Evolutionary conservation across 495 filamentous ascomycete genomes (phyloP).

Genomic region (Lophium mytilinum): DNA sequence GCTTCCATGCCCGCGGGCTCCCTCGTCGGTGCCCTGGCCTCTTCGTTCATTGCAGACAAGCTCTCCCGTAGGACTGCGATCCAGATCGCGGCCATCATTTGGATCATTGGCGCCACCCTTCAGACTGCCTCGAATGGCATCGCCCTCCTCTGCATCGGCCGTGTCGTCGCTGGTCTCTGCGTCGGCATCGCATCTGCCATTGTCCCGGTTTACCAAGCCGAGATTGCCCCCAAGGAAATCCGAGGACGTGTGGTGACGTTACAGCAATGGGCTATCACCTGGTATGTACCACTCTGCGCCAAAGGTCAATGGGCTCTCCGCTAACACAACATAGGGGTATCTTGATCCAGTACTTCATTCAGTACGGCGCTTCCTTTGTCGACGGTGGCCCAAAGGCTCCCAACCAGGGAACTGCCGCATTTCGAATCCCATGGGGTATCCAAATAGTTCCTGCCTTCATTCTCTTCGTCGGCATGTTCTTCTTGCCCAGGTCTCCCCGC

Average conservation of each 20-base stretch:
- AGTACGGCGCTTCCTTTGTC: slow-evolving; percentile 58
- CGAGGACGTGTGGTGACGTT: slow-evolving; percentile 66
- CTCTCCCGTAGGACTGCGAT: slow-evolving; percentile 63
- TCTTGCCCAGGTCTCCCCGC: slow-evolving; percentile 63
- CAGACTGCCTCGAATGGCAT: slow-evolving; percentile 54
- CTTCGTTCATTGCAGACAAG: slow-evolving; percentile 59
- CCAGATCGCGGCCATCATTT: slow-evolving; percentile 59
- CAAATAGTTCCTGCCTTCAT: slow-evolving; percentile 64
- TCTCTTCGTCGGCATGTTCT: slow-evolving; percentile 58
- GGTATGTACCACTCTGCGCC: slow-evolving; percentile 29
- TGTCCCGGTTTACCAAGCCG: slow-evolving; percentile 72
- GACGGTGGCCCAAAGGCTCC: slow-evolving; percentile 52
- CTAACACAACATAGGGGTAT: slow-evolving; percentile 22
- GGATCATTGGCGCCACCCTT: slow-evolving; percentile 60
- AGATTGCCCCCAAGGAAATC: slow-evolving; percentile 70
- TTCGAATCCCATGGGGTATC: slow-evolving; percentile 67
- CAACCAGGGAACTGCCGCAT: slow-evolving; percentile 49
- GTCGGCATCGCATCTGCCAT: slow-evolving; percentile 69
- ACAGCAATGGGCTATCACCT: slow-evolving; percentile 74
- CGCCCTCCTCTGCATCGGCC: slow-evolving; percentile 57
- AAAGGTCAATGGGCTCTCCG: neutral
- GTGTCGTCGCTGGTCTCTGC: slow-evolving; percentile 63
- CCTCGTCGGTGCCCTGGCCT: slow-evolving; percentile 57
- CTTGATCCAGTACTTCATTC: slow-evolving; percentile 59
- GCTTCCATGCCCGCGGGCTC: slow-evolving; percentile 71